phyloP scores from a whole-genome alignment of 2,329 filamentous ascomycete species.

The Trichothecium roseum region DNA sequence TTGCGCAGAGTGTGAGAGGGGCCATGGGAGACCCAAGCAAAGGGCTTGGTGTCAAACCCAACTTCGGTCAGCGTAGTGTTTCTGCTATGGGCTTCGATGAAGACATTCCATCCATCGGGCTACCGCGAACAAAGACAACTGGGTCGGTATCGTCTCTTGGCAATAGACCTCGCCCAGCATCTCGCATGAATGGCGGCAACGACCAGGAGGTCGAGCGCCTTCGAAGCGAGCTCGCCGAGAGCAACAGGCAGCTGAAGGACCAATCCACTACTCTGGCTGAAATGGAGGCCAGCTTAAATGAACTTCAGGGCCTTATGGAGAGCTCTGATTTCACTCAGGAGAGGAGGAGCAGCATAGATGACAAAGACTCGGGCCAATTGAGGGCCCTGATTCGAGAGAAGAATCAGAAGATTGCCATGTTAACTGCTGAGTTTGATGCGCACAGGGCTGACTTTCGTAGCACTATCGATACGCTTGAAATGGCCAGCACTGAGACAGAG shows the following conservation, averaged over 20 bases:
- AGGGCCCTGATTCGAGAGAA: conserved; percentile 81
- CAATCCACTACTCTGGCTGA: conserved; percentile 74
- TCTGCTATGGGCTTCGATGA: conserved; percentile 52
- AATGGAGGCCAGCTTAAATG: conserved; percentile 81
- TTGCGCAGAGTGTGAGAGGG: conserved; percentile 54
- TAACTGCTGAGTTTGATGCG: conserved; percentile 89
- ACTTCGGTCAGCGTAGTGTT: conserved; percentile 44
- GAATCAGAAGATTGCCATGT: conserved; percentile 89
- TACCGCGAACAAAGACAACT: conserved; percentile 36
- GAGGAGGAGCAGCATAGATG: conserved; percentile 43
- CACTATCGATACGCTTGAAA: conserved; percentile 91
- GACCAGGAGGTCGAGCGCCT: conserved; percentile 68
- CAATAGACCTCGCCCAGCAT: conserved; percentile 40
- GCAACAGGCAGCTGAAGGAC: conserved; percentile 79
- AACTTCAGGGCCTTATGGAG: conserved; percentile 62
- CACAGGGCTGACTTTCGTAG: conserved; percentile 93
- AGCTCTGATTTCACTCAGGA: conserved; percentile 31
- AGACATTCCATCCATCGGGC: conserved; percentile 41
- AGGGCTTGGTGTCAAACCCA: conserved; percentile 38
- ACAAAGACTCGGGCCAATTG: conserved; percentile 66
- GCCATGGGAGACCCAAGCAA: conserved; percentile 53
- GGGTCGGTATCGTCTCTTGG: conserved; percentile 46
- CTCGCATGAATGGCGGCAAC: conserved; percentile 40
- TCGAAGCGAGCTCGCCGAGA: conserved; percentile 65
- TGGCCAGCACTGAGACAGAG: conserved; percentile 92